Evolutionary conservation across 2,329 filamentous ascomycete species (phyloP), one percentile per base, ranked within the genome.

Genomic region (Hypomyces perniciosus): DNA sequence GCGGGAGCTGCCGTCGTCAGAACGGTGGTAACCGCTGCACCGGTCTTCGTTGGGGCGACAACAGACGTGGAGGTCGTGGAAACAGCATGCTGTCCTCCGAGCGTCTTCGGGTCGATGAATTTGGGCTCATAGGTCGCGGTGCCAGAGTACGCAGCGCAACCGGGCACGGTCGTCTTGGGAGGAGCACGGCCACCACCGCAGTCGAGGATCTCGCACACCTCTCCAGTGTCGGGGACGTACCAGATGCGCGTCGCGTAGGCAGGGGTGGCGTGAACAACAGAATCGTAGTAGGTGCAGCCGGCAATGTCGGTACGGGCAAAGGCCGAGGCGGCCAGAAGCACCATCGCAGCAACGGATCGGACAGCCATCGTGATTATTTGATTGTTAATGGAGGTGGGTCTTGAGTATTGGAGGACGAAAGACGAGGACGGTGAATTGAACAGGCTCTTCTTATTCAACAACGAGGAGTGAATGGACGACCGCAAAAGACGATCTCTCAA

Each of bases 111-210:
- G 44, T 71, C 59, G 44, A 82, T 65, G 65, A 70, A 83, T 41
- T 63, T 68, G 7, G 79, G 77, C 50, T 71, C 71, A 65, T 80
- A 79, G 9, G 74, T 76, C 12, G 68, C 76, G 28, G 79, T 81
- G 55, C 81, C 81, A 2, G 62, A 59, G 70, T 85, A 84, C 4
- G 50, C 60, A 2, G 66, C 61, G 61, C 84, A 87, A 2, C 83
- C 83, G 1, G 83, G 83, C 26, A 82, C 77, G 28, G 74, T 77
- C 12, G 77, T 80, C 71, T 81, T 85, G 54, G 81, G 78, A 3
- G 83, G 80, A 7, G 82, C 84, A 42, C 78, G 74, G 50, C 83
- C 84, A 56, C 84, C 84, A 52, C 84, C 83, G 66, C 84, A 86
- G 75, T 86, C 83, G 57, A 83, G 73, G 54, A 80, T 62, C 8